Conservation (phyloP, 495 filamentous ascomycete genomes). For the Thermochaetoides thermophila region DNA sequence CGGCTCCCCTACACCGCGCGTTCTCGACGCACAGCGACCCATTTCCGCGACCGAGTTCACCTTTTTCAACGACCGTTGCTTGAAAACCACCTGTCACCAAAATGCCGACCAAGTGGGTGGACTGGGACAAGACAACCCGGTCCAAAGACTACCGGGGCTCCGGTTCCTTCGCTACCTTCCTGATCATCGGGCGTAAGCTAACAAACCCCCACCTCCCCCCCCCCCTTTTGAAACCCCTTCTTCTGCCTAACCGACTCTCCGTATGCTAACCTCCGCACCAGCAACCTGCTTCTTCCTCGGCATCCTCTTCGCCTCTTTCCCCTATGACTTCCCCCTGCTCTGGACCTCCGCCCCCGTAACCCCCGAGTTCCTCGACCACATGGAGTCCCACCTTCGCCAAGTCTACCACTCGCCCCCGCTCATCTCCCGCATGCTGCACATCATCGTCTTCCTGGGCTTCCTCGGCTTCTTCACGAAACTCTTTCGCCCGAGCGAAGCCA, state of each 20-base stretch:
- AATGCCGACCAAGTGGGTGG: conserved; percentile 26
- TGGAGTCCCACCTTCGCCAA: conserved; percentile 77
- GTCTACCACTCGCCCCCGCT: conserved; percentile 76
- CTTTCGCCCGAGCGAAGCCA: conserved; percentile 78
- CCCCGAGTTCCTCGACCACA: conserved; percentile 52
- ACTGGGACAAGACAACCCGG: conserved; percentile 34
- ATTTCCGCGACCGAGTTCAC: neutral
- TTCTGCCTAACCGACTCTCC: conserved; percentile 2
- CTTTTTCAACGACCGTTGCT: too few species aligned
- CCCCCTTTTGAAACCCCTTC: conserved; percentile 1
- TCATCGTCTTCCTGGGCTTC: conserved; percentile 76
- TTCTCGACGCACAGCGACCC: neutral
- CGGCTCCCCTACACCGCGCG: neutral
- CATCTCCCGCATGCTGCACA: conserved; percentile 85
- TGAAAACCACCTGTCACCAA: too few species aligned
- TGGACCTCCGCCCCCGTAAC: conserved; percentile 60
- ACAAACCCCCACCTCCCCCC: neutral
- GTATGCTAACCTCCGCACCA: conserved; percentile 19
- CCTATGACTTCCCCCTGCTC: conserved; percentile 95
- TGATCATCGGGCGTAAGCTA: conserved; percentile 81
- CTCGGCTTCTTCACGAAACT: conserved; percentile 86
- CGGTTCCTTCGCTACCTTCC: conserved; percentile 71
- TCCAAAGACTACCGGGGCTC: conserved; percentile 36
- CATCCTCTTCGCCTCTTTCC: conserved; percentile 92
- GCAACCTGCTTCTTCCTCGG: conserved; percentile 94